Conservation (phyloP, 2,329 filamentous ascomycete species). For the Parastagonospora nodorum region DNA sequence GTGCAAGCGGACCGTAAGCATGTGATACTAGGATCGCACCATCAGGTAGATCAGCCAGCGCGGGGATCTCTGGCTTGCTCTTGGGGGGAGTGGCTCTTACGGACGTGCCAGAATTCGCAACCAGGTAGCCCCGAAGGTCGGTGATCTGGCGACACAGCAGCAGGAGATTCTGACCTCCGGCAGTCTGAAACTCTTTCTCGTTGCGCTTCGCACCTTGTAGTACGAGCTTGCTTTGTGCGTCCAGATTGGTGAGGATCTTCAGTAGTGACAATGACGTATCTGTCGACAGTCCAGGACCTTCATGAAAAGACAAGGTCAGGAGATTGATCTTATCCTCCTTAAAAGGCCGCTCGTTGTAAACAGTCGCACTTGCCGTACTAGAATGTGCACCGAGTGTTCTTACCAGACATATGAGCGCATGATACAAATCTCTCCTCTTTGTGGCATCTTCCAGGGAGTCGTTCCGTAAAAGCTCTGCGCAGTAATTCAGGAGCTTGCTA, state of each 20-base stretch:
- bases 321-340: slow-evolving; percentile 46
- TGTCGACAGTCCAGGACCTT: background rate
- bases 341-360: slow-evolving; percentile 42
- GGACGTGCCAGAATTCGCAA: slow-evolving; percentile 1
- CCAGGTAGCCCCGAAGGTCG: slow-evolving; percentile 31
- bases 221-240: slow-evolving; percentile 25
- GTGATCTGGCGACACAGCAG: slow-evolving; percentile 41
- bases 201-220: slow-evolving; percentile 23
- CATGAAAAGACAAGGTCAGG: slow-evolving; percentile 39
- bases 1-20: slow-evolving; percentile 18
- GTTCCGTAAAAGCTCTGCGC: slow-evolving; percentile 48
- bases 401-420: slow-evolving; percentile 49
- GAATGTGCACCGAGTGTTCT: slow-evolving; percentile 40
- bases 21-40: slow-evolving; percentile 41
- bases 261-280: slow-evolving; percentile 30
- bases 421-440: slow-evolving; percentile 44
- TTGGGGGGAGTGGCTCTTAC: slow-evolving; percentile 6
- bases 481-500: slow-evolving; percentile 45
- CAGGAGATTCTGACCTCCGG: slow-evolving; percentile 37
- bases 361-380: slow-evolving; percentile 29
- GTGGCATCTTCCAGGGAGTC: slow-evolving; percentile 48
- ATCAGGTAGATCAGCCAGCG: slow-evolving; percentile 45
- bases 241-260: slow-evolving; percentile 31
- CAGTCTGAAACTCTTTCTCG: slow-evolving; percentile 20
- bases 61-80: slow-evolving; percentile 1